Conservation (phyloP, 2,329 filamentous ascomycete species). For the Fusarium penzigii region DNA sequence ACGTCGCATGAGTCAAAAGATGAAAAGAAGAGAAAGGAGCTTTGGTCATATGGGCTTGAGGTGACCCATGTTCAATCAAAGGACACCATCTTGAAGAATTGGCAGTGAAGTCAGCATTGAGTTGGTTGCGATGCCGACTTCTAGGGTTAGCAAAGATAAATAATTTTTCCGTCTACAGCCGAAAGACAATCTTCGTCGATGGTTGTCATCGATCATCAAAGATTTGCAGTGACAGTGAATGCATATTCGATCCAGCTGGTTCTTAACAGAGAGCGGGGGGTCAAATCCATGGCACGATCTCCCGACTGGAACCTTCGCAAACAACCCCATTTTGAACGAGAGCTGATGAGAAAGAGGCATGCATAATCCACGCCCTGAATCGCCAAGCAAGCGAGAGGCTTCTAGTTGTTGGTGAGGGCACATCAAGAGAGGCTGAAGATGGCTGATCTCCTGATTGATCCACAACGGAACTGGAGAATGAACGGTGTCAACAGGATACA, state of each 20-base stretch:
- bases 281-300: too few relatives aligned
- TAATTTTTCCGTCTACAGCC: too few relatives aligned
- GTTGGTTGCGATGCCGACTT: neutral
- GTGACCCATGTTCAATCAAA: slow-evolving; percentile 25
- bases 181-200: neutral
- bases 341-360: neutral
- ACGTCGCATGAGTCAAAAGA: slow-evolving; percentile 34
- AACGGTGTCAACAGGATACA: slow-evolving; percentile 14
- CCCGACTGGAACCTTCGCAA: neutral
- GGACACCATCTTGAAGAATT: slow-evolving; percentile 31
- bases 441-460: slow-evolving; percentile 12
- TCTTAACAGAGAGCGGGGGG: too few relatives aligned
- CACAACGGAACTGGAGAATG: slow-evolving; percentile 1
- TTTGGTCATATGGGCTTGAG: slow-evolving; percentile 35
- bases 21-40: slow-evolving; percentile 26
- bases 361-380: neutral
- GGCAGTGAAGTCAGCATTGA: slow-evolving; percentile 20
- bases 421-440: neutral
- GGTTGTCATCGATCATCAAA: neutral
- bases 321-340: neutral
- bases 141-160: too few relatives aligned
- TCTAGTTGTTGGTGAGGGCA: neutral
- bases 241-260: too few relatives aligned
- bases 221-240: too few relatives aligned
- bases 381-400: neutral